Evolutionary conservation across 78 protist genomes (phyloP).

Genomic region (Mantamonas sphyraenae): DNA sequence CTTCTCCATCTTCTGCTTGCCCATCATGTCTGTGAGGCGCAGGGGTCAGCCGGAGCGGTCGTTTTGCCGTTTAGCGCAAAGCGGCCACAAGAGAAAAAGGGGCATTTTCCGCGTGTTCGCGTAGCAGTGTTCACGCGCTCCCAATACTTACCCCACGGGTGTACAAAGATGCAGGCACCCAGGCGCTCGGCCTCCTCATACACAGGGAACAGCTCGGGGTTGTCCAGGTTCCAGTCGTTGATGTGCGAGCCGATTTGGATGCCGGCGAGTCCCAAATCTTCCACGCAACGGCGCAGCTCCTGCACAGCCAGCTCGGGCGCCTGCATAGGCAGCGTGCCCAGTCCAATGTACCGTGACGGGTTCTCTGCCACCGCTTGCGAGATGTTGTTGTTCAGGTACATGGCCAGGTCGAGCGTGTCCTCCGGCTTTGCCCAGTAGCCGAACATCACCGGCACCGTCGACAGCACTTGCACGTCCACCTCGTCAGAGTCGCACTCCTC

Average conservation of each 20-base stretch:
- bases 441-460: slow-evolving; percentile 75
- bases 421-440: slow-evolving; percentile 79
- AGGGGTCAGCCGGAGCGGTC: too few species aligned
- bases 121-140: too few species aligned
- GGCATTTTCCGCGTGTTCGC: too few species aligned
- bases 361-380: slow-evolving; percentile 50
- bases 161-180: slow-evolving; percentile 72
- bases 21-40: too few species aligned
- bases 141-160: slow-evolving; percentile 93
- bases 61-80: too few species aligned
- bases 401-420: slow-evolving; percentile 59
- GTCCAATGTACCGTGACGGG: slow-evolving; percentile 76
- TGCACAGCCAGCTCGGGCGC: slow-evolving; percentile 59
- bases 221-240: slow-evolving; percentile 70
- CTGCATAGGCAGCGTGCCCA: slow-evolving; percentile 90
- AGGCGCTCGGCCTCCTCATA: slow-evolving; percentile 51
- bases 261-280: slow-evolving; percentile 39
- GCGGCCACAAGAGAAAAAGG: too few species aligned
- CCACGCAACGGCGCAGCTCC: slow-evolving; percentile 52
- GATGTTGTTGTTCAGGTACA: slow-evolving; percentile 81
- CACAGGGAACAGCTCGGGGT: slow-evolving; percentile 63
- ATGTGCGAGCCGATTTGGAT: slow-evolving; percentile 68
- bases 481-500: slow-evolving; percentile 50
- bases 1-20: slow-evolving; percentile 20
- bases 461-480: slow-evolving; percentile 74